phyloP scores from a whole-genome alignment of 495 filamentous ascomycete genomes.

The Annulohypoxylon bovei region DNA sequence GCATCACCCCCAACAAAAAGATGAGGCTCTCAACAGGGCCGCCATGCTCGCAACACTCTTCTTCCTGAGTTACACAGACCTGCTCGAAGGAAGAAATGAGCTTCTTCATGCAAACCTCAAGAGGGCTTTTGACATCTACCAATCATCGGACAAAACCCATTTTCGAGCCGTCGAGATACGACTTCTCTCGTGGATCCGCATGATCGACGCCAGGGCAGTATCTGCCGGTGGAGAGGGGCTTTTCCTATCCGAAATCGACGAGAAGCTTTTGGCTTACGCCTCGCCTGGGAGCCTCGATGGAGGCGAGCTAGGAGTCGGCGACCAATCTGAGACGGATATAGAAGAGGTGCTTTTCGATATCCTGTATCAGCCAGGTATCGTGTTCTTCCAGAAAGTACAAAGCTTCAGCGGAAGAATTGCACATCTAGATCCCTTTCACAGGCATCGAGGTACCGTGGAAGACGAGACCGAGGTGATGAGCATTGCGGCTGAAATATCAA shows the following conservation, averaged over 20 bases:
- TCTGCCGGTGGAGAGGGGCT: conserved; percentile 53
- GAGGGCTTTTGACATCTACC: conserved; percentile 34
- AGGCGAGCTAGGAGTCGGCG: conserved; percentile 6
- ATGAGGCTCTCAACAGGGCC: conserved; percentile 4
- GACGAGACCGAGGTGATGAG: conserved; percentile 53
- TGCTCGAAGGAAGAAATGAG: conserved; percentile 38
- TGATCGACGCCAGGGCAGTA: conserved; percentile 51
- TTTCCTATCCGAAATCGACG: conserved; percentile 47
- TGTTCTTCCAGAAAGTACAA: conserved; percentile 53
- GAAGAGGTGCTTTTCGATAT: conserved; percentile 49
- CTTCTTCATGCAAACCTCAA: conserved; percentile 44
- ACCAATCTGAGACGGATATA: conserved; percentile 40
- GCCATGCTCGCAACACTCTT: conserved; percentile 44
- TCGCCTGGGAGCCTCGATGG: conserved; percentile 32
- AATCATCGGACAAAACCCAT: conserved; percentile 33
- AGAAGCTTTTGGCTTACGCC: conserved; percentile 31
- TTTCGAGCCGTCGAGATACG: conserved; percentile 40
- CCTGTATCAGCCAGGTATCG: conserved; percentile 46
- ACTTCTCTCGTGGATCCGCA: conserved; percentile 51
- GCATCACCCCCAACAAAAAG: conserved; percentile 8
- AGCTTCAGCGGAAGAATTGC: conserved; percentile 50
- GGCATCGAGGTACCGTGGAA: conserved; percentile 49
- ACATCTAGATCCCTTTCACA: conserved; percentile 50
- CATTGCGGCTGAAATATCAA: conserved; percentile 48
- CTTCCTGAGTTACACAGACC: conserved; percentile 47